Evolutionary conservation across 2,329 filamentous ascomycete species (phyloP).

Genomic region (Apiospora kogelbergensis): DNA sequence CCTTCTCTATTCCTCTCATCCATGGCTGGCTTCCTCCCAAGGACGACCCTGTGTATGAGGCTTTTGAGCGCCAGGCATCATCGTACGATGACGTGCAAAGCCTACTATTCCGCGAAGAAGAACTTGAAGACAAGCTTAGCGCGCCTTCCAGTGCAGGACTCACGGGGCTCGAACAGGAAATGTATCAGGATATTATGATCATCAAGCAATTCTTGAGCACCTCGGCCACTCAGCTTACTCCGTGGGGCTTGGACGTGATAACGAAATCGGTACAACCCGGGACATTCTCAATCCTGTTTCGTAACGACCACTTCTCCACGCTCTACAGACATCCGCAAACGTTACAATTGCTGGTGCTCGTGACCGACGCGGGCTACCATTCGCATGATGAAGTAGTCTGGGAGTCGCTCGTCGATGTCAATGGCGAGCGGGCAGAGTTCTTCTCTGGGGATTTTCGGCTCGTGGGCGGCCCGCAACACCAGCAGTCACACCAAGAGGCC

Average conservation of each 20-base stretch:
- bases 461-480: slow-evolving; percentile 60
- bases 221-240: slow-evolving; percentile 85
- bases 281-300: slow-evolving; percentile 85
- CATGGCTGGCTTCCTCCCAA: slow-evolving; percentile 87
- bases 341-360: slow-evolving; percentile 74
- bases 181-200: slow-evolving; percentile 78
- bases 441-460: slow-evolving; percentile 87
- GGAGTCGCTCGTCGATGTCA: slow-evolving; percentile 90
- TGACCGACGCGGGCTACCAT: slow-evolving; percentile 91
- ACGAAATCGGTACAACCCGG: slow-evolving; percentile 70
- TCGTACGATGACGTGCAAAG: slow-evolving; percentile 94
- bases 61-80: slow-evolving; percentile 71
- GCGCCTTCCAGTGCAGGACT: slow-evolving; percentile 53
- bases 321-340: slow-evolving; percentile 85
- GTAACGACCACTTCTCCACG: slow-evolving; percentile 96
- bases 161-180: slow-evolving; percentile 70
- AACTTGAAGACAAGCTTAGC: slow-evolving; percentile 77
- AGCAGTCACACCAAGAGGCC: slow-evolving; percentile 16
- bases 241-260: slow-evolving; percentile 76
- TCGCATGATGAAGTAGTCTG: slow-evolving; percentile 90
- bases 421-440: slow-evolving; percentile 78
- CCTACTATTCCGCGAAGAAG: slow-evolving; percentile 83
- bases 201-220: slow-evolving; percentile 81
- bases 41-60: slow-evolving; percentile 64
- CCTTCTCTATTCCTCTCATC: slow-evolving; percentile 83